Percentiles rank a stretch among this genome's conserved stretches.
phyloP scores from a whole-genome alignment of 2,329 filamentous ascomycete genomes.

The Fusarium marasasianum region DNA sequence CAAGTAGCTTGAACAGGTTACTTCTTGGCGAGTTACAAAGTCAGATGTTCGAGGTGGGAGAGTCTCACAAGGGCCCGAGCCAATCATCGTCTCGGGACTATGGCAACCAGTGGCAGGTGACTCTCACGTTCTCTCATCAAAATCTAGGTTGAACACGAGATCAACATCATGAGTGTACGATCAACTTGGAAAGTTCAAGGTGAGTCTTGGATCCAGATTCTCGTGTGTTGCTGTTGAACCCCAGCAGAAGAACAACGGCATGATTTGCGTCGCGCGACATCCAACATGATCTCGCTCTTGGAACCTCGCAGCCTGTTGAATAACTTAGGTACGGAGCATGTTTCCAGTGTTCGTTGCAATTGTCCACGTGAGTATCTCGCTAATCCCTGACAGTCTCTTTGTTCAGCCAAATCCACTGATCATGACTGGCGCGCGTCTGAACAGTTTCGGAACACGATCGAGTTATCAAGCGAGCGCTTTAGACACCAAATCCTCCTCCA shows the following conservation, averaged over 20 bases:
- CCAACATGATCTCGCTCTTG: rapidly evolving
- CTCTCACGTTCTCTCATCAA: background rate
- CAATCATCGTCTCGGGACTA: background rate
- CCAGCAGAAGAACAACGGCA: rapidly evolving
- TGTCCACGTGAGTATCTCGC: too few species aligned
- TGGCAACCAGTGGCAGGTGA: rapidly evolving
- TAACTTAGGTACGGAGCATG: too few species aligned
- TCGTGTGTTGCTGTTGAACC: rapidly evolving
- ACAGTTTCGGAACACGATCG: background rate
- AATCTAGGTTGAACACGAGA: rapidly evolving
- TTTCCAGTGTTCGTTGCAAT: background rate
- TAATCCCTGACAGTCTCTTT: background rate
- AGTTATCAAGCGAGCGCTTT: background rate
- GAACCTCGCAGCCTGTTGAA: background rate
- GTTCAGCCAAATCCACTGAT: background rate
- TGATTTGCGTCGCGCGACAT: background rate
- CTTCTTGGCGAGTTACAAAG: rapidly evolving
- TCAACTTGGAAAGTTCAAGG: background rate
- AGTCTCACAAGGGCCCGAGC: background rate
- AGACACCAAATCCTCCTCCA: too few species aligned
- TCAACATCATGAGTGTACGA: rapidly evolving
- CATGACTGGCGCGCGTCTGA: background rate
- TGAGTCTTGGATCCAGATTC: rapidly evolving
- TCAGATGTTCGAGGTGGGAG: background rate
- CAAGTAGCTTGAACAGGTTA: background rate